These are phyloP conservation scores for Suillus fuscotomentosus DNA, from an alignment of 768 basidiomycete species.

Conservation along the genomic window DNA sequence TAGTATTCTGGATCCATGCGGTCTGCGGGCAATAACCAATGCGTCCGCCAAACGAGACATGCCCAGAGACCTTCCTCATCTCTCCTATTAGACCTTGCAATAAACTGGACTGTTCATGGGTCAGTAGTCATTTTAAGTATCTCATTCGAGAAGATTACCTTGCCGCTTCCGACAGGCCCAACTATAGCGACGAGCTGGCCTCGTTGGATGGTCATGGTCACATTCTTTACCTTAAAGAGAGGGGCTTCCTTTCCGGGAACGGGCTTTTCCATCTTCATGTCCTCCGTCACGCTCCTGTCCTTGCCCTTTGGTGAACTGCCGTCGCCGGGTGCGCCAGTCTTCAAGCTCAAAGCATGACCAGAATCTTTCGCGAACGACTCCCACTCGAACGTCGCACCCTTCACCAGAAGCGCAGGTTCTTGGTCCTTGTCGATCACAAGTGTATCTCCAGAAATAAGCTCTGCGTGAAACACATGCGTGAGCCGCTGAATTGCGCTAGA, in stretches of 20 bases:
- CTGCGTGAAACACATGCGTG: conserved; percentile 45
- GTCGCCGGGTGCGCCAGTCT: not conserved
- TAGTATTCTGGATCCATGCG: conserved; percentile 76
- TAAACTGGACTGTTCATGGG: conserved; percentile 42
- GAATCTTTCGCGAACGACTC: conserved; percentile 33
- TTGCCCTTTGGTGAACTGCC: not conserved
- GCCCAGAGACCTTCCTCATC: conserved; percentile 57
- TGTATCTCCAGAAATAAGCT: conserved; percentile 42
- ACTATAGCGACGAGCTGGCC: conserved; percentile 62
- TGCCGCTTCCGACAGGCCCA: conserved; percentile 70
- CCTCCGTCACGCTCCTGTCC: conserved; percentile 6
- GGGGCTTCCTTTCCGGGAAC: conserved; percentile 1
- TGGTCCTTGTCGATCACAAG: conserved; percentile 45
- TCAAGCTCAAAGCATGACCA: not conserved
- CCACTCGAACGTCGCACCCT: conserved; percentile 68
- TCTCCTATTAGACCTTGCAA: conserved; percentile 68
- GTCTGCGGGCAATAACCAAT: conserved; percentile 73
- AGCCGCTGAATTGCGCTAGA: conserved; percentile 59
- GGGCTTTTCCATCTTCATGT: conserved; percentile 13
- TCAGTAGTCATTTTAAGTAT: not conserved
- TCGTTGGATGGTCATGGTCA: conserved; percentile 53
- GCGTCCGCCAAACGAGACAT: conserved; percentile 58
- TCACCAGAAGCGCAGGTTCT: conserved; percentile 47
- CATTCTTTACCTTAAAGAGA: conserved; percentile 47
- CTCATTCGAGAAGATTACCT: conserved; percentile 31